Percentiles rank a stretch among this genome's conserved stretches.
Evolutionary conservation across 2,329 filamentous ascomycete species (phyloP).

Genomic region (Neurospora sp.): DNA sequence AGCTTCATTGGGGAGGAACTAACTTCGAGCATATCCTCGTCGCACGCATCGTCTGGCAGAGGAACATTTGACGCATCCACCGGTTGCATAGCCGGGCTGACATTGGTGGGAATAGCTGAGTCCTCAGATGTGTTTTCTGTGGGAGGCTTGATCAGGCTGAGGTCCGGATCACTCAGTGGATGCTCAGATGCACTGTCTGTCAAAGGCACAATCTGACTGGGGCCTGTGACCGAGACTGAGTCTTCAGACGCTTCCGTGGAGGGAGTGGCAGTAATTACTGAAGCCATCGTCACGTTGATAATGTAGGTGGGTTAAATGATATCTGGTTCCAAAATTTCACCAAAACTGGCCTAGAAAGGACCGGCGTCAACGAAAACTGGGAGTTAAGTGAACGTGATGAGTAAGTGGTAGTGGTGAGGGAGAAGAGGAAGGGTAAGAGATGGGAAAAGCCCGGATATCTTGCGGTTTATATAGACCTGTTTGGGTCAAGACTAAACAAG

Average conservation of each 20-base stretch:
- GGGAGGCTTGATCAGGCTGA: neutral
- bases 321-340: neutral
- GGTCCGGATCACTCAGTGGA: neutral
- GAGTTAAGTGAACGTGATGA: neutral
- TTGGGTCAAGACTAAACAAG: neutral
- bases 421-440: neutral
- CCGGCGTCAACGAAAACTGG: neutral
- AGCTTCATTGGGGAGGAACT: neutral
- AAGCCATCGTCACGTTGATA: neutral
- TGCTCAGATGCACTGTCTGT: neutral
- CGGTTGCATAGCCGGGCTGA: neutral
- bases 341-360: neutral
- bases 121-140: neutral
- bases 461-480: neutral
- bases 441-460: neutral
- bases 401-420: neutral
- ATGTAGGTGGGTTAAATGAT: neutral
- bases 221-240: neutral
- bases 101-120: fast-evolving
- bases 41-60: neutral
- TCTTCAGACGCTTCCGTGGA: too few relatives aligned
- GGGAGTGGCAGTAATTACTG: too few relatives aligned
- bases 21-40: neutral
- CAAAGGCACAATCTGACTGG: neutral
- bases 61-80: neutral